Evolutionary conservation across 2,329 filamentous ascomycete species (phyloP).

Genomic region (Bipolaris oryzae): DNA sequence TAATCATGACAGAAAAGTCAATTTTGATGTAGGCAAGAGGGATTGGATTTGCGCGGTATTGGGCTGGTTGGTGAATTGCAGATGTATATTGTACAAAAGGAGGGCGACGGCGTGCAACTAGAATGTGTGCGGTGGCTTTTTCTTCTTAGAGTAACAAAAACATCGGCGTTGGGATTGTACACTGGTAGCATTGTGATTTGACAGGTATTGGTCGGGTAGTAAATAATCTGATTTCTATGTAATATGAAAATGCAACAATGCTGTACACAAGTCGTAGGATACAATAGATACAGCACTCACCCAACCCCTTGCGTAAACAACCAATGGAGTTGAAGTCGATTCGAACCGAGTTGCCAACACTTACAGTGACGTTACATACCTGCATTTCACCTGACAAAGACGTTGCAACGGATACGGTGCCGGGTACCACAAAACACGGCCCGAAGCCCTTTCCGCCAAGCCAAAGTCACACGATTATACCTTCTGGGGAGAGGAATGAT

Average conservation of each 20-base stretch:
- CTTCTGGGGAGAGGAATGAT: too few relatives aligned
- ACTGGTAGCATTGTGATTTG: not conserved
- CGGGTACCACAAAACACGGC: too few relatives aligned
- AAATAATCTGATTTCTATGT: not conserved
- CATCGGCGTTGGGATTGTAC: not conserved
- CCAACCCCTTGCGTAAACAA: not conserved
- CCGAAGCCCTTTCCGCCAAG: too few relatives aligned
- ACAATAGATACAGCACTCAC: not conserved
- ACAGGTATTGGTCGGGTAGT: not conserved
- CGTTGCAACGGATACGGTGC: not conserved
- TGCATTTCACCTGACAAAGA: not conserved
- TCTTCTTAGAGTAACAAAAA: not conserved
- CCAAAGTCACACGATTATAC: too few relatives aligned
- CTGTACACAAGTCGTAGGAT: not conserved
- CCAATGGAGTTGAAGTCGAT: not conserved
- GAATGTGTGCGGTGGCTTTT: not conserved
- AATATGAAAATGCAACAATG: not conserved
- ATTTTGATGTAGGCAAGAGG: not conserved
- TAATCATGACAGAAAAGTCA: conserved; percentile 19
- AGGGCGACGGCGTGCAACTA: not conserved
- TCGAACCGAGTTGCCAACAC: too few relatives aligned
- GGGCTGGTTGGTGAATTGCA: not conserved
- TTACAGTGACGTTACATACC: not conserved
- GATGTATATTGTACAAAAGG: not conserved
- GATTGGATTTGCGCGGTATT: too few relatives aligned